phyloP scores from a whole-genome alignment of 129 eudicot genomes.

The Flaveria brownii region DNA sequence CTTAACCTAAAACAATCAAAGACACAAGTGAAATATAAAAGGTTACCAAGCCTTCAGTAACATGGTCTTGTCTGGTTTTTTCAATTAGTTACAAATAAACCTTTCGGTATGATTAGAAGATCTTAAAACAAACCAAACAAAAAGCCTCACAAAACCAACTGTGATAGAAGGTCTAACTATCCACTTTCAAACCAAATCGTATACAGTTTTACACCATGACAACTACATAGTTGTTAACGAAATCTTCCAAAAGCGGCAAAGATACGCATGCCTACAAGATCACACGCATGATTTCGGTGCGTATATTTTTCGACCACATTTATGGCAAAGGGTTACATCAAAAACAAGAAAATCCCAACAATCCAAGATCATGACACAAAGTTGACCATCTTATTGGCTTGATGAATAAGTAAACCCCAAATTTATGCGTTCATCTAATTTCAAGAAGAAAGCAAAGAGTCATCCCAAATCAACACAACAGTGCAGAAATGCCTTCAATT shows the following conservation, averaged over 20 bases:
- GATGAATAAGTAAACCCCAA: neutral
- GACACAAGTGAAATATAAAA: no score
- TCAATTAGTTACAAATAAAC: no score
- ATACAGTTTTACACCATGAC: neutral
- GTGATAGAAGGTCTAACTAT: no score
- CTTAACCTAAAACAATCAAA: no score
- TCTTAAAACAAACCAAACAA: no score
- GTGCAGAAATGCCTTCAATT: constrained; percentile 39
- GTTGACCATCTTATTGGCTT: constrained; percentile 25
- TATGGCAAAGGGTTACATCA: constrained; percentile 4
- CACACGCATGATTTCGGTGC: neutral
- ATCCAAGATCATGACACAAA: neutral
- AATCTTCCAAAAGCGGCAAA: constrained; percentile 4
- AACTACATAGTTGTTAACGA: constrained; percentile 20
- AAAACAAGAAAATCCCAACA: neutral
- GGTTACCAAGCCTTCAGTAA: no score
- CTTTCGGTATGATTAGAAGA: no score
- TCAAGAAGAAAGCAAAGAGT: neutral
- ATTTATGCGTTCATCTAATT: constrained; percentile 13
- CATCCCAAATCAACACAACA: neutral
- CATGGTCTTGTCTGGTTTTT: no score
- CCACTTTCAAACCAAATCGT: no score
- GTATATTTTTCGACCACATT: neutral
- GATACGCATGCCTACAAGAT: neutral
- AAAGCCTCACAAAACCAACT: no score